A percentile compares a stretch with the other conserved stretches of the same genome.
These are phyloP conservation scores for Pascua guehoae DNA, from an alignment of 1,284 basidiomycete species.

Conservation along the genomic window DNA sequence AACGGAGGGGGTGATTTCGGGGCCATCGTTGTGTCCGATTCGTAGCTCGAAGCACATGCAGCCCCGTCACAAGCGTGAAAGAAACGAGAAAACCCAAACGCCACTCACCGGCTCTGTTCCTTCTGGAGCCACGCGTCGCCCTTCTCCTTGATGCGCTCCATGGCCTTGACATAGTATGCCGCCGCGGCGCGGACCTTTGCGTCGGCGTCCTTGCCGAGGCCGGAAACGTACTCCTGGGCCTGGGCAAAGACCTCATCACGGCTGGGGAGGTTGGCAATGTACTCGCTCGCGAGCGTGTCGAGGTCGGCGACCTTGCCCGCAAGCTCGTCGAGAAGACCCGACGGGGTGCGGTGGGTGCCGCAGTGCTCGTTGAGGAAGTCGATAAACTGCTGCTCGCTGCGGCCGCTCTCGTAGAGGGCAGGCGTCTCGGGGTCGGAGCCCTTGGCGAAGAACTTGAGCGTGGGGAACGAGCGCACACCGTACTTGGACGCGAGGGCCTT, in stretches of 20 bases:
- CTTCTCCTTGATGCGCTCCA: constrained; percentile 78
- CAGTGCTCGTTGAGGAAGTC: constrained; percentile 74
- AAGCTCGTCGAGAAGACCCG: constrained; percentile 74
- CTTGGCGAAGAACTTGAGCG: constrained; percentile 91
- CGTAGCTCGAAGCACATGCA: too few species aligned
- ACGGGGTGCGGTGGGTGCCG: constrained; percentile 74
- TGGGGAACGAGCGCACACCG: constrained; percentile 73
- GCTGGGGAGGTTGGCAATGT: constrained; percentile 59
- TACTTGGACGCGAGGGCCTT: constrained; percentile 69
- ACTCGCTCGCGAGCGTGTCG: constrained; percentile 69
- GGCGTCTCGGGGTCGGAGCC: constrained; percentile 51
- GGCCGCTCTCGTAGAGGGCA: constrained; percentile 56
- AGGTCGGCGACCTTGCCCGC: constrained; percentile 78
- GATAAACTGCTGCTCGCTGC: constrained; percentile 51
- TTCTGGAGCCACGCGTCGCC: constrained; percentile 77
- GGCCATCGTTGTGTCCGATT: neutral
- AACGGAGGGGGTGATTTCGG: neutral
- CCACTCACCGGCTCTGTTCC: constrained; percentile 72
- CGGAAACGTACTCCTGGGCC: constrained; percentile 45
- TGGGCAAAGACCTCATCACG: constrained; percentile 61
- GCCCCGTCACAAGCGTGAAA: too few species aligned
- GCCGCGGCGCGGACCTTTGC: constrained; percentile 52
- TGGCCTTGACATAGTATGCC: constrained; percentile 83
- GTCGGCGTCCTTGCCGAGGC: constrained; percentile 24
- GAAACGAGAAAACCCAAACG: neutral